These are phyloP conservation scores for Dactylonectria macrodidyma DNA, from an alignment of 2,329 filamentous ascomycete species.

Conservation along the genomic window DNA sequence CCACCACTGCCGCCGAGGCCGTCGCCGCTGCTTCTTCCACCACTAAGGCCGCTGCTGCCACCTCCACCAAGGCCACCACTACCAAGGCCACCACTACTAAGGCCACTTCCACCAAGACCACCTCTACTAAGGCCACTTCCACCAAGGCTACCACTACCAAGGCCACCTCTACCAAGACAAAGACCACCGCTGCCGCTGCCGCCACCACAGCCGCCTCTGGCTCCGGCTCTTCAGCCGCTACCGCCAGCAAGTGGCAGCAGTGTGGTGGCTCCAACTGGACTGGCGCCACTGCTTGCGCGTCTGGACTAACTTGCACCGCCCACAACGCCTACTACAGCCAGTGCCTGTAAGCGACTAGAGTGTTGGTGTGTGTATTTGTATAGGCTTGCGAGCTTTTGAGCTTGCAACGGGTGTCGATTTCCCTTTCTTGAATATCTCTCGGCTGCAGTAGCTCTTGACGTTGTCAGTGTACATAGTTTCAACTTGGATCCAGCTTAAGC, in stretches of 20 bases:
- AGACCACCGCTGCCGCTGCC: neutral
- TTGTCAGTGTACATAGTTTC: slow-evolving; percentile 4
- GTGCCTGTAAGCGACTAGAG: slow-evolving; percentile 33
- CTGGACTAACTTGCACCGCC: slow-evolving; percentile 41
- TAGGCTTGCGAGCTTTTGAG: neutral
- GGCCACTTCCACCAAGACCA: neutral
- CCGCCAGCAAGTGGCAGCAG: slow-evolving; percentile 30
- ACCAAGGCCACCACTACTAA: neutral
- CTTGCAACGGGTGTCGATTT: neutral
- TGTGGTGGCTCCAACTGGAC: slow-evolving; percentile 46
- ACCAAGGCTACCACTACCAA: neutral
- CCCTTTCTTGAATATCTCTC: neutral
- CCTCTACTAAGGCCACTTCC: neutral
- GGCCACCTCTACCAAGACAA: neutral
- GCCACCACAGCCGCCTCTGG: neutral
- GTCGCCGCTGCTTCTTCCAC: neutral
- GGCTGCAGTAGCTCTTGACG: neutral
- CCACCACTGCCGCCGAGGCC: neutral
- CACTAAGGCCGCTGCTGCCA: neutral
- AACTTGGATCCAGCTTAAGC: slow-evolving; percentile 1
- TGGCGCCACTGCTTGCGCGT: slow-evolving; percentile 41
- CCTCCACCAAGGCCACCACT: neutral
- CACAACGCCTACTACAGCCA: slow-evolving; percentile 48
- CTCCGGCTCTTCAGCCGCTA: slow-evolving; percentile 1
- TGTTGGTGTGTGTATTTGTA: neutral